Percentiles rank a stretch among this genome's conserved stretches.
phyloP scores from a whole-genome alignment of 352 stramenopile genomes.

The Pythium chondricola region DNA sequence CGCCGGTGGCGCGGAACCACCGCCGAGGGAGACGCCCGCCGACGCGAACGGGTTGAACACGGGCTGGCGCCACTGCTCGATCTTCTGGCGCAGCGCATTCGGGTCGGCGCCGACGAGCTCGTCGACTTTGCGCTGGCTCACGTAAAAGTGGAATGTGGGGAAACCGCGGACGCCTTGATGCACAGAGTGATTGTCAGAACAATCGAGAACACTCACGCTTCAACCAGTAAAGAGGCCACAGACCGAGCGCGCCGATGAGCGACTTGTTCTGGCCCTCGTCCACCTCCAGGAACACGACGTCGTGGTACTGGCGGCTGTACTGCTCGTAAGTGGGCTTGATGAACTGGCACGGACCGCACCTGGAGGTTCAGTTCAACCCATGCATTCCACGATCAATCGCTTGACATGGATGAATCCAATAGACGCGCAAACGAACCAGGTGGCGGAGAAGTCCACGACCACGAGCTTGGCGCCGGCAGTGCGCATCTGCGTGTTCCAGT shows the following conservation, averaged over 20 bases:
- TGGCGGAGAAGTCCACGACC: constrained; percentile 84
- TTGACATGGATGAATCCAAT: too few species aligned
- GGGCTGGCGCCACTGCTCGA: constrained; percentile 83
- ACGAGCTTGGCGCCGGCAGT: constrained; percentile 79
- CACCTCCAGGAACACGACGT: constrained; percentile 86
- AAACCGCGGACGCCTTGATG: constrained; percentile 70
- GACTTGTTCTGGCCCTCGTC: constrained; percentile 83
- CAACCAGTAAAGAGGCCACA: too few species aligned
- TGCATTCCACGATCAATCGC: not conserved
- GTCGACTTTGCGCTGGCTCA: constrained; percentile 84
- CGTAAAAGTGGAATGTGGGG: constrained; percentile 90
- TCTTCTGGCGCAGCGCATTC: constrained; percentile 78
- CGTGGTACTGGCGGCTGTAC: constrained; percentile 70
- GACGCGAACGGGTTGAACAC: constrained; percentile 85
- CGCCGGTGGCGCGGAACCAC: constrained; percentile 22
- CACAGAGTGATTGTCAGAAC: not conserved
- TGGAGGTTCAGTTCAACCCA: constrained; percentile 5
- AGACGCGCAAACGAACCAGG: constrained; percentile 42
- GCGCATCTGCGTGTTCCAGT: constrained; percentile 79
- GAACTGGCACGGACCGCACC: constrained; percentile 77
- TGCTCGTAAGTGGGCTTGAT: constrained; percentile 85
- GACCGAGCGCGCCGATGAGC: constrained; percentile 67
- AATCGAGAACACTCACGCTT: too few species aligned
- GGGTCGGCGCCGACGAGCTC: constrained; percentile 83
- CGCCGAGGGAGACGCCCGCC: constrained; percentile 53